These are phyloP conservation scores for Alternaria panax DNA, from an alignment of 2,329 filamentous ascomycete species.

Conservation along the genomic window DNA sequence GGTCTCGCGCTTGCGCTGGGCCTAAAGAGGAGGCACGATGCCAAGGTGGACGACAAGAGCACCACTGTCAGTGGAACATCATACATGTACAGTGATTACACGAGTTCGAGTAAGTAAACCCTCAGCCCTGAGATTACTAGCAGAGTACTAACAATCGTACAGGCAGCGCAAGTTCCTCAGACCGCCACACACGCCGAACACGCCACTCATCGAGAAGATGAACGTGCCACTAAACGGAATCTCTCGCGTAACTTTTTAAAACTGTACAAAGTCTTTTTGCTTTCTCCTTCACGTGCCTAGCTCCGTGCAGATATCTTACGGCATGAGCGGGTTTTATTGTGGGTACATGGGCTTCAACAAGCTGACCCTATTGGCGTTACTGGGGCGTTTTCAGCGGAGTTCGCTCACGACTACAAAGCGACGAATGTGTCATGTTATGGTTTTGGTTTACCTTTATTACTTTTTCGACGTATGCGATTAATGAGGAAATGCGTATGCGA, in stretches of 20 bases:
- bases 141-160: slow-evolving; percentile 26
- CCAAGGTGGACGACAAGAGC: slow-evolving; percentile 54
- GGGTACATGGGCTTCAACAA: neutral
- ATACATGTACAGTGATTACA: slow-evolving; percentile 57
- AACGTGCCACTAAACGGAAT: neutral
- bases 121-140: neutral
- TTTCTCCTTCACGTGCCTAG: slow-evolving; percentile 1
- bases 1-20: slow-evolving; percentile 55
- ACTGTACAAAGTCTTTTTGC: slow-evolving; percentile 14
- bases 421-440: neutral
- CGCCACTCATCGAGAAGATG: slow-evolving; percentile 45
- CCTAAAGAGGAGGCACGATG: slow-evolving; percentile 54
- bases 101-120: slow-evolving; percentile 56
- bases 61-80: slow-evolving; percentile 49
- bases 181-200: slow-evolving; percentile 52
- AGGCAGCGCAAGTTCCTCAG: slow-evolving; percentile 56
- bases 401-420: slow-evolving; percentile 4
- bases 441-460: neutral
- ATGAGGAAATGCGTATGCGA: slow-evolving; percentile 4
- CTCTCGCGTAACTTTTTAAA: neutral
- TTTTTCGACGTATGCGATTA: neutral
- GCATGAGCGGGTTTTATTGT: neutral
- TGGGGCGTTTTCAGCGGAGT: neutral
- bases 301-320: neutral
- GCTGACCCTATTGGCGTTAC: neutral